Conservation (phyloP, 331 rosid species). For the Rosa hybrid region DNA sequence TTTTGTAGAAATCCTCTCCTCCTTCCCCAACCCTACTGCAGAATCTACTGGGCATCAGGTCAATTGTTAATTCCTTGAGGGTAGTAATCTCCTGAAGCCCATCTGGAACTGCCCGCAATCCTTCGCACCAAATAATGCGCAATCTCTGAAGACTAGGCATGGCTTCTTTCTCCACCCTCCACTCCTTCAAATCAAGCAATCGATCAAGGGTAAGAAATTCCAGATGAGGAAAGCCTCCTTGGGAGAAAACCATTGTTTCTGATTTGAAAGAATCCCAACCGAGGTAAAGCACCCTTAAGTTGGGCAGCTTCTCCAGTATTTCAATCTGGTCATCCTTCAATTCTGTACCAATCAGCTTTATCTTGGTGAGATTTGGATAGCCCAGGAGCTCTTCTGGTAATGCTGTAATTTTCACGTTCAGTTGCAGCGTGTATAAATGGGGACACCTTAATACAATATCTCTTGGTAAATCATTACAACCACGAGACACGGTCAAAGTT, state of each 20-base stretch:
- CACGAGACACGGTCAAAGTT: too few species aligned
- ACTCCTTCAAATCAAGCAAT: slow-evolving; percentile 32
- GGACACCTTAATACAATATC: too few species aligned
- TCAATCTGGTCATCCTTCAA: too few species aligned
- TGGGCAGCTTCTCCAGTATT: too few species aligned
- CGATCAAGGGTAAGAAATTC: slow-evolving; percentile 23
- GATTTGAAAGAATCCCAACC: neutral
- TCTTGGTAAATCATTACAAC: too few species aligned
- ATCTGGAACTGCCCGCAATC: slow-evolving; percentile 30
- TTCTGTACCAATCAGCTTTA: too few species aligned
- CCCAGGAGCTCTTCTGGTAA: too few species aligned
- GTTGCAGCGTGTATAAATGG: too few species aligned
- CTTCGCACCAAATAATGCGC: too few species aligned
- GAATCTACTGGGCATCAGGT: slow-evolving; percentile 30
- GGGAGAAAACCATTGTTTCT: slow-evolving; percentile 32
- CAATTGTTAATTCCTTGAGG: slow-evolving; percentile 34
- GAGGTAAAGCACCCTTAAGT: too few species aligned
- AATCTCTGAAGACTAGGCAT: slow-evolving; percentile 29
- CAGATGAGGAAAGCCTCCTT: slow-evolving; percentile 44
- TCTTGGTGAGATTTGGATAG: too few species aligned
- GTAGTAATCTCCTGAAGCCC: slow-evolving; percentile 32
- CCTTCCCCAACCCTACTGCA: slow-evolving; percentile 35
- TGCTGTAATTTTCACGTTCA: too few species aligned
- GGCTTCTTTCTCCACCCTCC: slow-evolving; percentile 47
- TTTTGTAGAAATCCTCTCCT: slow-evolving; percentile 51